Percentiles rank a stretch among this genome's conserved stretches.
These are phyloP conservation scores for Xylaria sp. DNA, from an alignment of 2,329 filamentous ascomycete species.

Conservation along the genomic window DNA sequence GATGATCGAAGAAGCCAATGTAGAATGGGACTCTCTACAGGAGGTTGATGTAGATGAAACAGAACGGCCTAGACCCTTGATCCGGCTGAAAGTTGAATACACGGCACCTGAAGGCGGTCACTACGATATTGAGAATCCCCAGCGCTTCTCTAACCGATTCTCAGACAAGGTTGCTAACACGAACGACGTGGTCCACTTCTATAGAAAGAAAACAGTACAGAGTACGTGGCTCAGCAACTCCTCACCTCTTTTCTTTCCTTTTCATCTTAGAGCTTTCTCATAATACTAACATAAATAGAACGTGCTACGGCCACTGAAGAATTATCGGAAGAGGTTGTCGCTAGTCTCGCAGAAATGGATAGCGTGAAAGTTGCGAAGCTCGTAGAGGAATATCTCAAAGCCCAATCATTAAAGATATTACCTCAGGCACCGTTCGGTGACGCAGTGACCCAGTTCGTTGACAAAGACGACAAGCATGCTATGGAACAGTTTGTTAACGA, in stretches of 20 bases:
- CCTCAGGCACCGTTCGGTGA: slow-evolving; percentile 94
- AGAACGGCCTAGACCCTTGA: slow-evolving; percentile 78
- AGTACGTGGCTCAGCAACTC: slow-evolving; percentile 51
- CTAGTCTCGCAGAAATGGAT: slow-evolving; percentile 73
- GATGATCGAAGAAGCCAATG: slow-evolving; percentile 85
- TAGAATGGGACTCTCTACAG: slow-evolving; percentile 84
- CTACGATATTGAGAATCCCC: slow-evolving; percentile 94
- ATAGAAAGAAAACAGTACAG: slow-evolving; percentile 81
- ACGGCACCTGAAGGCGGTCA: slow-evolving; percentile 84
- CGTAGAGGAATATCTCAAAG: slow-evolving; percentile 88
- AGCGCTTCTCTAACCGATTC: slow-evolving; percentile 94
- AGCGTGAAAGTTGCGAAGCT: slow-evolving; percentile 88
- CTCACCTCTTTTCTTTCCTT: not conserved
- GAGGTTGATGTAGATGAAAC: slow-evolving; percentile 69
- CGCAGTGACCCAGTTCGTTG: slow-evolving; percentile 90
- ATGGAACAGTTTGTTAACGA: slow-evolving; percentile 85
- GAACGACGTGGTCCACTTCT: slow-evolving; percentile 92
- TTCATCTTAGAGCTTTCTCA: not conserved
- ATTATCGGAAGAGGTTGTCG: slow-evolving; percentile 71
- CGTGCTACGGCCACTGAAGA: slow-evolving; percentile 61
- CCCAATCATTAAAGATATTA: slow-evolving; percentile 90
- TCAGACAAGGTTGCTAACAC: slow-evolving; percentile 90
- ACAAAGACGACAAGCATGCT: slow-evolving; percentile 94
- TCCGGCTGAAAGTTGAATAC: slow-evolving; percentile 91
- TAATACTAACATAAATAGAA: slow-evolving; percentile 40